Conservation (phyloP, 805 yeast species). For the Starmerella vaccinii region DNA sequence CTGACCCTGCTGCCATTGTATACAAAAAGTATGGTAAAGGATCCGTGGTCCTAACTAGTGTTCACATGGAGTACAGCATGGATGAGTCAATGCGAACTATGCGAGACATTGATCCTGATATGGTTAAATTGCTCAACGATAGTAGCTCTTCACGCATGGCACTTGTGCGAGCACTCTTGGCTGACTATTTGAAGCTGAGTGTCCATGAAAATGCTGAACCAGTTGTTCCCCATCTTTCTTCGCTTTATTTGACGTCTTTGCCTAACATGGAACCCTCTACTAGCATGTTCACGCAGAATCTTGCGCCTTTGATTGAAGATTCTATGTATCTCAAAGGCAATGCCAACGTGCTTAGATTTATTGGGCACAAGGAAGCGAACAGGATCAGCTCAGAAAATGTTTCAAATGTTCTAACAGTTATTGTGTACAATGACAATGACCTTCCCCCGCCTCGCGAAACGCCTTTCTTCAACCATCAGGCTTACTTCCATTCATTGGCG, state of each 20-base stretch:
- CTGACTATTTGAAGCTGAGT: slow-evolving; percentile 48
- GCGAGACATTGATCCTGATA: slow-evolving; percentile 29
- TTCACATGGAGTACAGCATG: slow-evolving; percentile 70
- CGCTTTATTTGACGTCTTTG: slow-evolving; percentile 31
- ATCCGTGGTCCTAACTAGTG: slow-evolving; percentile 62
- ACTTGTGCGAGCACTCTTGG: slow-evolving; percentile 50
- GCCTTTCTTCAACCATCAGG: slow-evolving; percentile 59
- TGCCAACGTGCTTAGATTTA: slow-evolving; percentile 33
- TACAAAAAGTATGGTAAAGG: slow-evolving; percentile 64
- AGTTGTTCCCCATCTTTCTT: slow-evolving; percentile 59
- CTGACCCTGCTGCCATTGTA: slow-evolving; percentile 57
- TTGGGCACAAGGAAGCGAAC: background rate
- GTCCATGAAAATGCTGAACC: slow-evolving; percentile 46
- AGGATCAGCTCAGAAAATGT: background rate
- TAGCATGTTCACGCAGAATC: slow-evolving; percentile 20
- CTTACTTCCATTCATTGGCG: slow-evolving; percentile 42
- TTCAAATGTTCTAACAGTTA: background rate
- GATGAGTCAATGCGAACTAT: slow-evolving; percentile 40
- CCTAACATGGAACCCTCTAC: background rate
- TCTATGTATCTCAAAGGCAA: slow-evolving; percentile 39
- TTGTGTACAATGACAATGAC: slow-evolving; percentile 36
- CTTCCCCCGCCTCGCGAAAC: slow-evolving; percentile 46
- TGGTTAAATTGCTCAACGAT: slow-evolving; percentile 36
- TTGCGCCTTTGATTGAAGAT: slow-evolving; percentile 38
- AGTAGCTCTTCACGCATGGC: slow-evolving; percentile 41